Evolutionary conservation across 176 grass and related monocot genomes (phyloP).

Genomic region (Aegilops bicornis): DNA sequence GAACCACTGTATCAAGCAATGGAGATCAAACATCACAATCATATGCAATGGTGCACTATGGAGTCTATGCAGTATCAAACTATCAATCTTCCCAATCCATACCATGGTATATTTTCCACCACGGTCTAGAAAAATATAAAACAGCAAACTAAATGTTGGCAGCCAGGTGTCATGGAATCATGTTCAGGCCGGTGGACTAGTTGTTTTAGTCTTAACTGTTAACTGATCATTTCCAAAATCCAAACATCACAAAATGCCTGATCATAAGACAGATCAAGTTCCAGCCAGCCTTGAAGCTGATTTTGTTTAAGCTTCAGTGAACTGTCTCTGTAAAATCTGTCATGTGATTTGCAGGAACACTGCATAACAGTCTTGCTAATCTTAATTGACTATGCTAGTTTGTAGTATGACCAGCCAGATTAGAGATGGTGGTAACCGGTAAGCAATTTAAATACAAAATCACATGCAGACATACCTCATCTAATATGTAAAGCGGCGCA

Average conservation of each 20-base stretch:
- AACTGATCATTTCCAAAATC: neutral
- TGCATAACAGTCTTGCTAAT: neutral
- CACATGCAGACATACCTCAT: constrained; percentile 63
- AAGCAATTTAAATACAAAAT: constrained; percentile 26
- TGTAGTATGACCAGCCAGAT: neutral
- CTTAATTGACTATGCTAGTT: neutral
- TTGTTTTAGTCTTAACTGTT: neutral
- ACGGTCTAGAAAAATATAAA: neutral
- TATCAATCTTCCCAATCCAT: neutral
- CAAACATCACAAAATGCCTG: neutral
- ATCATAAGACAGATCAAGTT: neutral
- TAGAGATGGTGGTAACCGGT: neutral
- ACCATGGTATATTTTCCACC: too few species aligned
- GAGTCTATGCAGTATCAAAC: neutral
- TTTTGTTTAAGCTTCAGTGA: neutral
- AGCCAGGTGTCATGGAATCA: neutral
- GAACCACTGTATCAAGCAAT: constrained; percentile 1
- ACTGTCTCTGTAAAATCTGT: neutral
- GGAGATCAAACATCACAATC: neutral
- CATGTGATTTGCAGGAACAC: neutral
- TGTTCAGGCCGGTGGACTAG: neutral
- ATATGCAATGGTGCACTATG: neutral
- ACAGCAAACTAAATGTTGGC: neutral
- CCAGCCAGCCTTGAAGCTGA: neutral
- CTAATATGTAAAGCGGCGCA: constrained; percentile 96